A percentile compares a stretch with the other conserved stretches of the same genome.
phyloP scores from a whole-genome alignment of 225 moss, liverwort and hornwort species.

The Polytrichum commune region DNA sequence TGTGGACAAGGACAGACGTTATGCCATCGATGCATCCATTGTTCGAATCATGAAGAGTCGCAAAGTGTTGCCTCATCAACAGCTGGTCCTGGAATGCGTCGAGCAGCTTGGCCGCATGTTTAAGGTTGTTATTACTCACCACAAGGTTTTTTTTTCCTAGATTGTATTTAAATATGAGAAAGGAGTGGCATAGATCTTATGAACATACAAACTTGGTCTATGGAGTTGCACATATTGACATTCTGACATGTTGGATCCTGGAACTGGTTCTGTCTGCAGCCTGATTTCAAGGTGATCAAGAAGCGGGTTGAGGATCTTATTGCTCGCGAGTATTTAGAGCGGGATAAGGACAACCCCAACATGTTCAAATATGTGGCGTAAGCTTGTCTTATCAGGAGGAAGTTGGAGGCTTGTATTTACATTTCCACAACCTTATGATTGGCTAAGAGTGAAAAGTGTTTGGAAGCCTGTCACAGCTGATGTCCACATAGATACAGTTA shows the following conservation, averaged over 20 bases:
- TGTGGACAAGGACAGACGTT: constrained; percentile 98
- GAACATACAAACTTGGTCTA: not conserved
- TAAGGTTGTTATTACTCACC: constrained; percentile 49
- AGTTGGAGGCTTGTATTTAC: not conserved
- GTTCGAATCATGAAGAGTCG: constrained; percentile 98
- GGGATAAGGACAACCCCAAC: constrained; percentile 98
- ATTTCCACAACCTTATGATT: constrained; percentile 6
- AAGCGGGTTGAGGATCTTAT: constrained; percentile 99
- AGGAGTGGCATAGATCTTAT: not conserved
- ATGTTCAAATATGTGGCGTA: constrained; percentile 95
- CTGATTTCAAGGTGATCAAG: constrained; percentile 99
- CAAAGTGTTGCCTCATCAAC: constrained; percentile 90
- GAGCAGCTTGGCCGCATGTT: constrained; percentile 99
- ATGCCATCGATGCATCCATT: constrained; percentile 98
- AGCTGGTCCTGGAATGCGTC: constrained; percentile 91
- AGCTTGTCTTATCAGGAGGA: not conserved
- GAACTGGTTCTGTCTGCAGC: constrained; percentile 36
- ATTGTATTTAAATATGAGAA: not conserved
- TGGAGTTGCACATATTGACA: not conserved
- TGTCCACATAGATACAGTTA: constrained; percentile 14
- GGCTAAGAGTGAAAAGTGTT: not conserved
- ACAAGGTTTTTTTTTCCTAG: not conserved
- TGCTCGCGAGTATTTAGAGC: constrained; percentile 92
- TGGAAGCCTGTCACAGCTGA: constrained; percentile 5
- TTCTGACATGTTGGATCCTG: not conserved